These are phyloP conservation scores for Wickerhamiella musiphila DNA, from an alignment of 805 yeast species.

Conservation along the genomic window DNA sequence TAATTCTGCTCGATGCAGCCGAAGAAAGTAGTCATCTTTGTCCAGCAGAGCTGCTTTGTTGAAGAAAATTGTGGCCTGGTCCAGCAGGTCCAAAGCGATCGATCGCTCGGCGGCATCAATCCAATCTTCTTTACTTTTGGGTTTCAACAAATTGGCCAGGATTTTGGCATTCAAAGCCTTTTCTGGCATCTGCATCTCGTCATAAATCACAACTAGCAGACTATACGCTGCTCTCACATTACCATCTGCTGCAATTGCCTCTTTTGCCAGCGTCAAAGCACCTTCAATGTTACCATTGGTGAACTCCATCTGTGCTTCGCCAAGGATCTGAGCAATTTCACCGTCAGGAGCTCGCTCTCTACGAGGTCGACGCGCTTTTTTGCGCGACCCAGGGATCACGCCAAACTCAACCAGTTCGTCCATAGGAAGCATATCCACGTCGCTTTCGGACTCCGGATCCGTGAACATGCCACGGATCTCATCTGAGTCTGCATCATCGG, in stretches of 20 bases:
- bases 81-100: slow-evolving; percentile 42
- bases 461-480: slow-evolving; percentile 14
- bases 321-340: too few species aligned
- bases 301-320: slow-evolving; percentile 12
- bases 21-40: slow-evolving; percentile 57
- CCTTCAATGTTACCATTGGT: slow-evolving; percentile 13
- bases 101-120: slow-evolving; percentile 77
- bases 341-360: too few species aligned
- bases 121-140: slow-evolving; percentile 63
- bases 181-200: slow-evolving; percentile 28
- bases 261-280: slow-evolving; percentile 19
- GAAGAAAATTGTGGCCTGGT: slow-evolving; percentile 45
- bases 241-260: slow-evolving; percentile 18
- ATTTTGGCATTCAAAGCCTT: slow-evolving; percentile 21
- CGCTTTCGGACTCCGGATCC: slow-evolving; percentile 34
- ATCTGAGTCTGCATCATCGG: slow-evolving; percentile 1
- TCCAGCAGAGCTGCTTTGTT: slow-evolving; percentile 74
- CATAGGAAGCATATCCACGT: slow-evolving; percentile 1
- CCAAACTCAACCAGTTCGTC: too few species aligned
- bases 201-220: slow-evolving; percentile 26
- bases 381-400: too few species aligned
- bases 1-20: slow-evolving; percentile 49
- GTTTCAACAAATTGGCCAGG: slow-evolving; percentile 55
- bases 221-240: slow-evolving; percentile 18
- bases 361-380: too few species aligned